Percentiles rank a stretch among this genome's conserved stretches.
These are phyloP conservation scores for Camelina laxa DNA, from an alignment of 345 rosid genomes.

Conservation along the genomic window DNA sequence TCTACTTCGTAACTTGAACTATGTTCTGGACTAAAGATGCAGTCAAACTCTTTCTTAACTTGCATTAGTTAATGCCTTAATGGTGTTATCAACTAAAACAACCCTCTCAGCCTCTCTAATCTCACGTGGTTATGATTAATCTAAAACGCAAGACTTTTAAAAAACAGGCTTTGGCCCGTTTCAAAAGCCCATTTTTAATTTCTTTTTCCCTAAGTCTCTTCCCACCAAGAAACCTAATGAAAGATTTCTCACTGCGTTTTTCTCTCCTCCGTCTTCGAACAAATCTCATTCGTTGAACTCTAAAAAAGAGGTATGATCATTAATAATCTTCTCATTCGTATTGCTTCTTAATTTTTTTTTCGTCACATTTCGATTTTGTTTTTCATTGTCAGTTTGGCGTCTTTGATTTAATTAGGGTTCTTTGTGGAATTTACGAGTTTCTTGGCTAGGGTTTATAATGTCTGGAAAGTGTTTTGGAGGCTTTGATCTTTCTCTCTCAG, in stretches of 20 bases:
- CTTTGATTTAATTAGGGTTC: too few species aligned
- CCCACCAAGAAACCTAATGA: too few species aligned
- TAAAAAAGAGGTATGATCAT: background rate
- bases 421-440: too few species aligned
- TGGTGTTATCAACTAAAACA: background rate
- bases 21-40: background rate
- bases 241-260: background rate
- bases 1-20: constrained; percentile 38
- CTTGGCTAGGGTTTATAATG: too few species aligned
- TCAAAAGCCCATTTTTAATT: background rate
- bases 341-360: too few species aligned
- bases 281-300: background rate
- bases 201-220: background rate
- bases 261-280: background rate
- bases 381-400: too few species aligned
- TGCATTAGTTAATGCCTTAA: background rate
- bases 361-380: too few species aligned
- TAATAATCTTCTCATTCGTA: background rate
- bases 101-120: background rate
- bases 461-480: too few species aligned
- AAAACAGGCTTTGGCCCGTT: background rate
- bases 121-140: background rate
- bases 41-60: constrained; percentile 18
- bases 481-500: too few species aligned
- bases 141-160: background rate